These are phyloP conservation scores for Basidioascus undulatus DNA, from an alignment of 768 basidiomycete genomes.

Conservation along the genomic window DNA sequence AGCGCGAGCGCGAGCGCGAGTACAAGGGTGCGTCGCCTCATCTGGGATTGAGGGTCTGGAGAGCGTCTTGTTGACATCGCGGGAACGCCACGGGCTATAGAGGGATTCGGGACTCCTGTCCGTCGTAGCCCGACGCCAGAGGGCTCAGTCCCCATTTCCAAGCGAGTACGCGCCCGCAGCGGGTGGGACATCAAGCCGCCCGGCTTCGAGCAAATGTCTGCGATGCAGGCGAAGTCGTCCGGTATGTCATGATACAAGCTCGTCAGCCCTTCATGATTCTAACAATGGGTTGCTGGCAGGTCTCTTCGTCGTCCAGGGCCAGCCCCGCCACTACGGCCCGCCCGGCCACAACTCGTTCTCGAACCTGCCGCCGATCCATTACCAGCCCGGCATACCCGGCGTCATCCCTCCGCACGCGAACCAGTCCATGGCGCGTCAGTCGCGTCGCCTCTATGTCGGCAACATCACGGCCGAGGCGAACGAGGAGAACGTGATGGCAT, in stretches of 20 bases:
- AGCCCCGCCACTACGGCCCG: too few species aligned
- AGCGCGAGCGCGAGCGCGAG: background rate
- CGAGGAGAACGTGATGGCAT: conserved; percentile 70
- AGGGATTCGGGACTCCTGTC: conserved; percentile 35
- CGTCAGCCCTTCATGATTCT: background rate
- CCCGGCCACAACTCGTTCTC: conserved; percentile 2
- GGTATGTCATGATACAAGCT: conserved; percentile 26
- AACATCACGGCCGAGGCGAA: conserved; percentile 87
- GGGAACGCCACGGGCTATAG: conserved; percentile 19
- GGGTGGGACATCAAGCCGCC: conserved; percentile 93
- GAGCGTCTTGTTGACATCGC: conserved; percentile 21
- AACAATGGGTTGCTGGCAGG: conserved; percentile 25
- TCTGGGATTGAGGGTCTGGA: conserved; percentile 23
- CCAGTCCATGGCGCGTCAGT: conserved; percentile 72
- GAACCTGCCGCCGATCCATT: conserved; percentile 44
- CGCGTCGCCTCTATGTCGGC: conserved; percentile 84
- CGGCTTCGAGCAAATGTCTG: conserved; percentile 82
- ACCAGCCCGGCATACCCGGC: conserved; percentile 22
- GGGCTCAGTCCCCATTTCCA: conserved; percentile 51
- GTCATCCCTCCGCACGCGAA: conserved; percentile 71
- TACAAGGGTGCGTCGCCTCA: conserved; percentile 7
- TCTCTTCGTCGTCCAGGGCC: conserved; percentile 80
- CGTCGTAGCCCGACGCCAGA: conserved; percentile 76
- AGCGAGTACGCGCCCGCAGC: conserved; percentile 67
- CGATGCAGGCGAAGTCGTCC: conserved; percentile 94